These are phyloP conservation scores for Chlamydomonas sp. DNA, from an alignment of 139 green algal species.

Conservation along the genomic window DNA sequence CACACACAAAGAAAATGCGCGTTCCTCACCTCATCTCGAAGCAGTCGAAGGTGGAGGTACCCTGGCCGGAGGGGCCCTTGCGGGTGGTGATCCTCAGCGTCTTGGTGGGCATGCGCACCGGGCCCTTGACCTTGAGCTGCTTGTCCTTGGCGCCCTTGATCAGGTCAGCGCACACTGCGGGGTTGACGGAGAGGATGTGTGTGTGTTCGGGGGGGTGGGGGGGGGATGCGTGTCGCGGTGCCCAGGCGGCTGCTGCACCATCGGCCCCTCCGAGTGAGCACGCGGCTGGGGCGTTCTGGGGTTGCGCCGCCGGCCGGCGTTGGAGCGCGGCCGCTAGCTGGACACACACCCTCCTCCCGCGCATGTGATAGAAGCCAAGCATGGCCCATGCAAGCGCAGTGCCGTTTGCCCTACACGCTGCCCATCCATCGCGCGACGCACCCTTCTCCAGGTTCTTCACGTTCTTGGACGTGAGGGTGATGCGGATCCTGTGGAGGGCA, in stretches of 20 bases:
- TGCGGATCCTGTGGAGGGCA: conserved; percentile 90
- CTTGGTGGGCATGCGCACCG: conserved; percentile 98
- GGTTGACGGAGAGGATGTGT: too few relatives aligned
- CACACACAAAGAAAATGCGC: not conserved
- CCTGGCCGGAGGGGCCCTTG: conserved; percentile 97
- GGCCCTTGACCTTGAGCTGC: conserved; percentile 95
- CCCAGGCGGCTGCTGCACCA: too few relatives aligned
- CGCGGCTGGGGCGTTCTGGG: too few relatives aligned
- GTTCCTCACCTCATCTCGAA: conserved; percentile 84
- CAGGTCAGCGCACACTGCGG: conserved; percentile 90
- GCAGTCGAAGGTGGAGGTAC: conserved; percentile 98
- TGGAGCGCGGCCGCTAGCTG: too few relatives aligned
- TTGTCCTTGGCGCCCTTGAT: conserved; percentile 98
- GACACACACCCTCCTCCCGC: too few relatives aligned
- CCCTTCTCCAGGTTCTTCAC: conserved; percentile 97
- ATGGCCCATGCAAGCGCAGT: too few relatives aligned
- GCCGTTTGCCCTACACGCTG: too few relatives aligned
- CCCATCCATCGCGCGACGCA: conserved; percentile 23
- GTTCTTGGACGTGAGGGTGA: conserved; percentile 96
- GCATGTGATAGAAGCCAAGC: too few relatives aligned
- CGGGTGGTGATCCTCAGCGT: conserved; percentile 92
- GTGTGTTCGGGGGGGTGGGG: too few relatives aligned
- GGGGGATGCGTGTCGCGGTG: too few relatives aligned
- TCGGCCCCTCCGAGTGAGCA: too few relatives aligned
- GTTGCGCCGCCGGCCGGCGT: too few relatives aligned